Conservation (phyloP, 331 rosid species). For the Spiraea crenata region DNA sequence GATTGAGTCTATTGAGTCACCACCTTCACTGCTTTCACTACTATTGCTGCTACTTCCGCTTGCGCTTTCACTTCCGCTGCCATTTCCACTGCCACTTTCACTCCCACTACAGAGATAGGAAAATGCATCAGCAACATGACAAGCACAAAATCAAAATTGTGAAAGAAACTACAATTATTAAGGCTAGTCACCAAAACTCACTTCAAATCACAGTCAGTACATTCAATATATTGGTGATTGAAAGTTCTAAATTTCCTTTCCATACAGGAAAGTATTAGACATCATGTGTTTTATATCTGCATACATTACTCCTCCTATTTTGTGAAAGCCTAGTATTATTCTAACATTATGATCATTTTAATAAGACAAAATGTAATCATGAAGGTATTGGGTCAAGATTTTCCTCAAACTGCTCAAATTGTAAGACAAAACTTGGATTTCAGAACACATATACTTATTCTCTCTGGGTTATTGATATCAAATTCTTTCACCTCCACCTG, state of each 20-base stretch:
- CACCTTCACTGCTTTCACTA: conserved; percentile 17
- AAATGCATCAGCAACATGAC: not conserved
- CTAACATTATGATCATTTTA: not conserved
- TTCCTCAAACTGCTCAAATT: not conserved
- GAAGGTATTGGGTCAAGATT: not conserved
- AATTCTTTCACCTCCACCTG: conserved; percentile 2
- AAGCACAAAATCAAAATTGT: not conserved
- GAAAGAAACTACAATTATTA: not conserved
- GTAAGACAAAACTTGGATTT: not conserved
- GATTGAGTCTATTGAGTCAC: not conserved
- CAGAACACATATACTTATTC: conserved; percentile 3
- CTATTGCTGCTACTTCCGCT: conserved; percentile 1
- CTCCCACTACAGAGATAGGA: not conserved
- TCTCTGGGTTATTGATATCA: not conserved
- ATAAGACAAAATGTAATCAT: not conserved
- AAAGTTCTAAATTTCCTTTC: no score
- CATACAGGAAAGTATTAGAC: no score
- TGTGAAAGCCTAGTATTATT: not conserved
- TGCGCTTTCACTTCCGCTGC: not conserved
- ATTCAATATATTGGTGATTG: not conserved
- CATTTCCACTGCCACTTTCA: conserved; percentile 3
- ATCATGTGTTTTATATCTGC: not conserved
- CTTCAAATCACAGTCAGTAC: not conserved
- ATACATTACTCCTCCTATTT: not conserved
- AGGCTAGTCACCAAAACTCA: not conserved